A percentile compares a stretch with the other conserved stretches of the same genome.
Evolutionary conservation across 768 basidiomycete genomes (phyloP).

Genomic region (Asterophora lycoperdoides): DNA sequence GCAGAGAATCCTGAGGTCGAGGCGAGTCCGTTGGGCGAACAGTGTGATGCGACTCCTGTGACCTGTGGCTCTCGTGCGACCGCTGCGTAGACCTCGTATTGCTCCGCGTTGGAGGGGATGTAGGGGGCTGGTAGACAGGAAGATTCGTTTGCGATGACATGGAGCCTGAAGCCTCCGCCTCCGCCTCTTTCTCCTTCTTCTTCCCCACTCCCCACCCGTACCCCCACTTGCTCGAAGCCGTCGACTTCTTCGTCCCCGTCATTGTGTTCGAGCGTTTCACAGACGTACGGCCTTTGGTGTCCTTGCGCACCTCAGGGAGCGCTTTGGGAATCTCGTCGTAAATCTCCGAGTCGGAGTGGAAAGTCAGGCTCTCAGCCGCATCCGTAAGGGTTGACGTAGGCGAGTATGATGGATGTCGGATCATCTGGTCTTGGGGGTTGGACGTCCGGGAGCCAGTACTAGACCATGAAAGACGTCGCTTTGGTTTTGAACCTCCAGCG

Average conservation of each 20-base stretch:
- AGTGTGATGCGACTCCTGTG: slow-evolving; percentile 2
- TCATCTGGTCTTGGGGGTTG: slow-evolving; percentile 27
- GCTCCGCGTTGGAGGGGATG: slow-evolving; percentile 30
- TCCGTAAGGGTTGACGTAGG: slow-evolving; percentile 40
- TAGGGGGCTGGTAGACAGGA: slow-evolving; percentile 37
- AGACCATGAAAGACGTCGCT: slow-evolving; percentile 45
- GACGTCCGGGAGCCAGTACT: slow-evolving; percentile 28
- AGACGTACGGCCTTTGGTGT: slow-evolving; percentile 38
- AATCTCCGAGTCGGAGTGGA: slow-evolving; percentile 57
- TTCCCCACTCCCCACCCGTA: slow-evolving; percentile 69
- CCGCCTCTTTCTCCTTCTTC: slow-evolving; percentile 41
- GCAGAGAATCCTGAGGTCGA: slow-evolving; percentile 14
- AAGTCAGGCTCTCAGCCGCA: slow-evolving; percentile 46
- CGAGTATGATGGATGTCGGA: slow-evolving; percentile 41
- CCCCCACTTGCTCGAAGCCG: slow-evolving; percentile 50
- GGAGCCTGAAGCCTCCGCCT: slow-evolving; percentile 26
- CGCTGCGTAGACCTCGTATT: slow-evolving; percentile 33
- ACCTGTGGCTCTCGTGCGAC: slow-evolving; percentile 12
- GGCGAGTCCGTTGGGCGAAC: slow-evolving; percentile 2
- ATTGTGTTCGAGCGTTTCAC: slow-evolving; percentile 49
- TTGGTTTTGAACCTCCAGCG: slow-evolving; percentile 41
- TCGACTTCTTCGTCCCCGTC: slow-evolving; percentile 54
- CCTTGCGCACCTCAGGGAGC: slow-evolving; percentile 28
- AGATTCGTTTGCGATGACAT: slow-evolving; percentile 29
- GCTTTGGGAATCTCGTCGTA: slow-evolving; percentile 46